Conservation (phyloP, 129 eudicot genomes). For the Flaveria trinervia region DNA sequence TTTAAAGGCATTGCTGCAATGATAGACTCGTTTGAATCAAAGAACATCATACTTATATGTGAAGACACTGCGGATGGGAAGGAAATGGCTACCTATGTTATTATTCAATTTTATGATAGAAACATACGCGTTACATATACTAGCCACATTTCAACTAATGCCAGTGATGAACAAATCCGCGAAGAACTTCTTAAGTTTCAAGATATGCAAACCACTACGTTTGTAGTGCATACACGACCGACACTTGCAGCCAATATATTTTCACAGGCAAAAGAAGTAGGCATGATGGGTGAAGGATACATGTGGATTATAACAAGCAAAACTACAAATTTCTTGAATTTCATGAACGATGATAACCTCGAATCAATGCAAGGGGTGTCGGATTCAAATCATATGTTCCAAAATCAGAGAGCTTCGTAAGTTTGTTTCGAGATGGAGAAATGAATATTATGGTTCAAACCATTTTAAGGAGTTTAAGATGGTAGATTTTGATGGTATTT, state of each 20-base stretch:
- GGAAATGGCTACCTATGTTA: conserved; percentile 27
- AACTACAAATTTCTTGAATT: conserved; percentile 24
- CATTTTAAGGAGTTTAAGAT: background rate
- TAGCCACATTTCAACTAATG: conserved; percentile 34
- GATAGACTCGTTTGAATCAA: conserved; percentile 34
- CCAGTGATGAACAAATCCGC: conserved; percentile 27
- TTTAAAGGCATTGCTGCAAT: conserved; percentile 42
- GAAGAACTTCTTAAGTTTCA: conserved; percentile 38
- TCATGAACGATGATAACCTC: conserved; percentile 21
- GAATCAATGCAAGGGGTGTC: conserved; percentile 50
- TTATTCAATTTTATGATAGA: conserved; percentile 26
- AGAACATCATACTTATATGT: conserved; percentile 28
- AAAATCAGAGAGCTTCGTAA: conserved; percentile 28
- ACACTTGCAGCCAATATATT: conserved; percentile 40
- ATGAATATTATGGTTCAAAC: conserved; percentile 2
- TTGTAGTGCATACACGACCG: conserved; percentile 43
- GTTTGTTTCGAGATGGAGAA: conserved; percentile 32
- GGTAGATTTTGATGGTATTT: conserved; percentile 36
- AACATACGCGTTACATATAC: conserved; percentile 22
- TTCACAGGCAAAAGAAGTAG: conserved; percentile 27
- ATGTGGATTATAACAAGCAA: conserved; percentile 56
- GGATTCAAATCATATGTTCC: conserved; percentile 48
- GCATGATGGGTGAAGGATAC: conserved; percentile 53
- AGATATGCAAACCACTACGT: conserved; percentile 21
- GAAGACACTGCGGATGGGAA: conserved; percentile 41